Evolutionary conservation across 192 early-diverging fungal genomes (phyloP), one percentile per base, ranked within the genome.

Genomic region (Coemansia sp.): DNA sequence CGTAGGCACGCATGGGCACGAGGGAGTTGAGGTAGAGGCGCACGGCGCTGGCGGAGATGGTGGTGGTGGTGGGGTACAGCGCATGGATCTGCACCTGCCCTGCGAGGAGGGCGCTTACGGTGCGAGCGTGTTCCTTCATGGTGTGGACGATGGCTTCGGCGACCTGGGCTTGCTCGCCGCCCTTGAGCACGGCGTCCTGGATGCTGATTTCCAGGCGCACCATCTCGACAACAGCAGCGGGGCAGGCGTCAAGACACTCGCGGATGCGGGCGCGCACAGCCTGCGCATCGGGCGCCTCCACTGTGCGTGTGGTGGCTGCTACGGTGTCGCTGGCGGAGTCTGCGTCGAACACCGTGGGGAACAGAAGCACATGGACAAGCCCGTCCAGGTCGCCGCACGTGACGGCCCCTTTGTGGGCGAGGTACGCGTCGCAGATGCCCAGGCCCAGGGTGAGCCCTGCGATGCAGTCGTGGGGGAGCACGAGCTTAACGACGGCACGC

Each of bases 271-370:
- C 56, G 10, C 84, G 70, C 53, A 79, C 84, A 3, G 46, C 9
- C 16, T 59, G 51, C 10, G 77, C 73, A 13, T 73, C 77, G 1
- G 71, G 70, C 51, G 64, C 69, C 2, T 10, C 29, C 31, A 59
- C 37, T 3, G 33, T 34, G 7, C 29, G 50, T 41, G 33, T 41
- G 42, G 33, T 41, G 50, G 14, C 45, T 40, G 19, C 31, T 36
- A 10, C 17, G 5, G 37, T 13, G 29, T 54, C 51, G 17, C 16
- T 14, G 56, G 61, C 39, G n/a, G 71, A 44, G 31, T 87, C 86
- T 3, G 80, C n/a, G 57, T 93, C 92, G 68, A 84, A 92, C 16
- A 91, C 86, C 0, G 90, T 93, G 6, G 92, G 92, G 71, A 91
- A 93, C 36, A 93, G 63, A 2, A 92, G 82, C 24, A 93, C 68